Percentiles rank a stretch among this genome's conserved stretches.
phyloP scores from a whole-genome alignment of 805 yeast genomes.

The Starmerella gropengiesseri region DNA sequence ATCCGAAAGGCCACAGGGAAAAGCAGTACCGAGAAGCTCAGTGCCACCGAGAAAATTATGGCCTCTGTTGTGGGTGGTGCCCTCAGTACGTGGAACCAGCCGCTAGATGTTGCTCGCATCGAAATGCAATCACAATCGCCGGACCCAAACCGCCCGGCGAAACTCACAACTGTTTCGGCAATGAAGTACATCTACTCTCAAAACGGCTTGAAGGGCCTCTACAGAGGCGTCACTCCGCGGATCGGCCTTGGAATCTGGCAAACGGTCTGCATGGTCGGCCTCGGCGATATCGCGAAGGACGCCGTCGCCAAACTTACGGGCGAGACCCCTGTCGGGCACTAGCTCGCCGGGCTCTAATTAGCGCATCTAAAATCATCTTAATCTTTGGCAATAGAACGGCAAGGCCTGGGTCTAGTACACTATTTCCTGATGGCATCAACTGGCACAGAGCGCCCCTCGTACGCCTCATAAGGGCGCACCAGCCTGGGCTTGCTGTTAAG shows the following conservation, averaged over 20 bases:
- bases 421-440: too few relatives aligned
- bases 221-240: conserved; percentile 95
- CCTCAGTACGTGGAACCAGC: conserved; percentile 96
- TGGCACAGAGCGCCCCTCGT: too few relatives aligned
- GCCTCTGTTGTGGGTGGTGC: conserved; percentile 95
- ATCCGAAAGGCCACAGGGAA: conserved; percentile 51
- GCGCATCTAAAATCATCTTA: background rate
- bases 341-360: background rate
- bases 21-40: conserved; percentile 45
- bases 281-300: conserved; percentile 86
- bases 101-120: conserved; percentile 93
- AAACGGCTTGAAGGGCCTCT: conserved; percentile 81
- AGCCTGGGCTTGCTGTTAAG: too few relatives aligned
- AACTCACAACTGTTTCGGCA: conserved; percentile 65
- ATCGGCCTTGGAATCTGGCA: conserved; percentile 96
- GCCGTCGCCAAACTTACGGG: conserved; percentile 54
- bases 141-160: conserved; percentile 93
- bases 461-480: too few relatives aligned
- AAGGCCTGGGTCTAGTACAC: too few relatives aligned
- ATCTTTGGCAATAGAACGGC: too few relatives aligned
- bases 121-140: conserved; percentile 95
- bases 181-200: conserved; percentile 70
- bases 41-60: conserved; percentile 67
- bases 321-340: conserved; percentile 38
- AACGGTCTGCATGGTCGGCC: conserved; percentile 95